Conservation (phyloP, 371 early-diverging fungal genomes). For the Actinomortierella ambigua region DNA sequence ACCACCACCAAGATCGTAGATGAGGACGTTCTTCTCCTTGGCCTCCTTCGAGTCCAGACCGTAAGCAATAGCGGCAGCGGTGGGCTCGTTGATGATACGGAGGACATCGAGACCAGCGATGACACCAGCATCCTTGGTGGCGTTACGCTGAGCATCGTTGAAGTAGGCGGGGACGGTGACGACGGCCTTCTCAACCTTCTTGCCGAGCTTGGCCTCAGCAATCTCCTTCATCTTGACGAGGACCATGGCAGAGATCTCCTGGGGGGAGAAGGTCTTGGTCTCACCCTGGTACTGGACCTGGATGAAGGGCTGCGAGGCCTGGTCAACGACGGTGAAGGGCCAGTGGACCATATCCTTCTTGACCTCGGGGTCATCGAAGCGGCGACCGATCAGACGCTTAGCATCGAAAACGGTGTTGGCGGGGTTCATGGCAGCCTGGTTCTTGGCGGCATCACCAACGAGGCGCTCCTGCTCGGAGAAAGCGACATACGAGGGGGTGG, state of each 20-base stretch:
- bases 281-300: constrained; percentile 82
- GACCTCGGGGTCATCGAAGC: constrained; percentile 87
- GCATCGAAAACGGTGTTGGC: constrained; percentile 93
- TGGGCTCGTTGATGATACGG: constrained; percentile 95
- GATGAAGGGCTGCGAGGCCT: constrained; percentile 76
- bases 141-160: constrained; percentile 78
- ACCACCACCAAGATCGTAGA: constrained; percentile 97
- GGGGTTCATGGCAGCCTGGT: constrained; percentile 85
- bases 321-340: constrained; percentile 82
- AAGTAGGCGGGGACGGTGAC: constrained; percentile 95
- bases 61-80: constrained; percentile 96
- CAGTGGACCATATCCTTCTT: constrained; percentile 92
- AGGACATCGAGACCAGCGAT: constrained; percentile 83
- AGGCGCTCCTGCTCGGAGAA: constrained; percentile 87
- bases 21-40: constrained; percentile 85
- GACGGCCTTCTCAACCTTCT: constrained; percentile 87
- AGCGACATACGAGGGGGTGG: constrained; percentile 92
- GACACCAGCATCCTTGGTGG: constrained; percentile 84
- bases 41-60: constrained; percentile 83
- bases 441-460: constrained; percentile 89
- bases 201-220: constrained; percentile 87
- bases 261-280: constrained; percentile 85
- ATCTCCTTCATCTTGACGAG: constrained; percentile 92
- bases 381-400: constrained; percentile 96
- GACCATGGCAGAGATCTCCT: constrained; percentile 93